Conservation (phyloP, 257 asterid genomes). For the Gardenia jasminoides region DNA sequence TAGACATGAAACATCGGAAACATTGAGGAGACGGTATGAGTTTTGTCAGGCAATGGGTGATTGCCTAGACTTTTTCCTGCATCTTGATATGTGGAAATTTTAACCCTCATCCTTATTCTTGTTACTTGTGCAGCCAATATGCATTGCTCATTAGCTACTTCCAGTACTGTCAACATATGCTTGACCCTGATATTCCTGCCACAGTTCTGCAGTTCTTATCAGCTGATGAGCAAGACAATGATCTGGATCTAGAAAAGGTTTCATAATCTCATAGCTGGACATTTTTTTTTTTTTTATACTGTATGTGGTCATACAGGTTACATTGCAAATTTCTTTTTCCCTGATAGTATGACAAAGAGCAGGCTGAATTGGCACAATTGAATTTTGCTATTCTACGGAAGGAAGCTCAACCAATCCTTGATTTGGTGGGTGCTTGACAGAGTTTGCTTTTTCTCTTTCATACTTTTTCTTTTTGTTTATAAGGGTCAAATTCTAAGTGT, state of each 20-base stretch:
- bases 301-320: neutral
- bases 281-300: constrained; percentile 4
- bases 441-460: neutral
- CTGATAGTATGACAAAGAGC: constrained; percentile 75
- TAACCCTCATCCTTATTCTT: constrained; percentile 1
- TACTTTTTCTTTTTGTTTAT: neutral
- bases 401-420: constrained; percentile 77
- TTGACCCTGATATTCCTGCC: constrained; percentile 79
- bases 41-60: constrained; percentile 14
- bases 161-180: constrained; percentile 91
- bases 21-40: constrained; percentile 84
- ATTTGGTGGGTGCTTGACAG: constrained; percentile 57
- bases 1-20: constrained; percentile 88
- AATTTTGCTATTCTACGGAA: constrained; percentile 75
- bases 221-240: constrained; percentile 72
- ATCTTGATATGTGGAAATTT: constrained; percentile 10
- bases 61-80: constrained; percentile 12
- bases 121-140: constrained; percentile 70
- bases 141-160: constrained; percentile 91
- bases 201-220: constrained; percentile 71
- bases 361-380: constrained; percentile 74
- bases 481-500: neutral
- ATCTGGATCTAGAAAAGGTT: constrained; percentile 82
- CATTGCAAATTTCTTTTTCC: neutral
- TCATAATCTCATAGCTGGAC: constrained; percentile 13